Percentiles rank a stretch among this genome's conserved stretches.
These are phyloP conservation scores for Phytophthora citricola DNA, from an alignment of 352 stramenopile genomes.

Conservation along the genomic window DNA sequence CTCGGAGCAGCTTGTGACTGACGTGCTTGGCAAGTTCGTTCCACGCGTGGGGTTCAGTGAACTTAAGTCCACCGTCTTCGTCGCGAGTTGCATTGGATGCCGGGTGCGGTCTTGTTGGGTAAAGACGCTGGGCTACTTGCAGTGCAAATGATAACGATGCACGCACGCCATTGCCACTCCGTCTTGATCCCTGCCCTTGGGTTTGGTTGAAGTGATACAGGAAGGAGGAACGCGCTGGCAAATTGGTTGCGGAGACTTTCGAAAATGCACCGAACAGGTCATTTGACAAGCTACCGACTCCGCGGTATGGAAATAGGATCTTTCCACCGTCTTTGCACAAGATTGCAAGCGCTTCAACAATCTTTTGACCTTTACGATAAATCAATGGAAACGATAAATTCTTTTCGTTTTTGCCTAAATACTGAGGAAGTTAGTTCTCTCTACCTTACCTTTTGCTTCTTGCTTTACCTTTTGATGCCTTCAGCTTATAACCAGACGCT, in stretches of 20 bases:
- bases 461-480: slow-evolving; percentile 3
- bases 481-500: slow-evolving; percentile 21
- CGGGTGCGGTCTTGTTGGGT: slow-evolving; percentile 16
- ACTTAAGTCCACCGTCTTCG: slow-evolving; percentile 13
- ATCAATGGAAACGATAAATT: too few species aligned
- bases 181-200: not conserved
- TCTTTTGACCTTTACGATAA: not conserved
- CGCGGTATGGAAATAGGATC: slow-evolving; percentile 4
- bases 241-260: slow-evolving; percentile 22
- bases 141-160: slow-evolving; percentile 22
- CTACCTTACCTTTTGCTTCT: slow-evolving; percentile 1
- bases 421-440: not conserved
- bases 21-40: slow-evolving; percentile 19
- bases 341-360: slow-evolving; percentile 7
- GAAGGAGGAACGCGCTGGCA: slow-evolving; percentile 12
- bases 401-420: not conserved
- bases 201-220: slow-evolving; percentile 13
- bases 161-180: slow-evolving; percentile 25
- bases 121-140: slow-evolving; percentile 4
- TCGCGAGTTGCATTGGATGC: slow-evolving; percentile 11
- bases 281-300: slow-evolving; percentile 2
- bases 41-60: slow-evolving; percentile 1
- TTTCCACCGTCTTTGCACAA: slow-evolving; percentile 23
- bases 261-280: slow-evolving; percentile 10
- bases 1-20: slow-evolving; percentile 14